Percentiles rank a stretch among this genome's conserved stretches.
Conservation (phyloP, 2,329 filamentous ascomycete genomes). For the Mariannaea elegans region DNA sequence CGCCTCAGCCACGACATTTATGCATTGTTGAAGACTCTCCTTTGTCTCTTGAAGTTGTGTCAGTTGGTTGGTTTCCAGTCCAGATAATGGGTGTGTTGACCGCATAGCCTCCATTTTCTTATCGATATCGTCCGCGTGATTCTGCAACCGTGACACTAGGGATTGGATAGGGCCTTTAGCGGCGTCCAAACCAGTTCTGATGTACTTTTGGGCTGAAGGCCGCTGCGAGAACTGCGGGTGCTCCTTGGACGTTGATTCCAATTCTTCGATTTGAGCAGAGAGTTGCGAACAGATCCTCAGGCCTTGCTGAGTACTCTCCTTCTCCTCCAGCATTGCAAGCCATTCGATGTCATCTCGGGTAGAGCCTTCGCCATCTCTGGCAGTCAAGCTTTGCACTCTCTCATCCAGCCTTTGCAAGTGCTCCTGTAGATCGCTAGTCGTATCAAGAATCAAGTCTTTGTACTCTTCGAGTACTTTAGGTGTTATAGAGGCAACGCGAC, state of each 20-base stretch:
- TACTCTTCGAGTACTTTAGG: no score
- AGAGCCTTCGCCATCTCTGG: no score
- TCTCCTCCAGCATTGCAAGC: slow-evolving; percentile 35
- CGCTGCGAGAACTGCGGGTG: slow-evolving; percentile 21
- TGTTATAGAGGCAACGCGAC: no score
- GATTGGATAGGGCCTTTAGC: slow-evolving; percentile 28
- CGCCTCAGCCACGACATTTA: slow-evolving; percentile 31
- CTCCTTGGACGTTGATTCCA: slow-evolving; percentile 28
- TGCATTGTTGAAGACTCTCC: slow-evolving; percentile 34
- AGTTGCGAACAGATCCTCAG: slow-evolving; percentile 34
- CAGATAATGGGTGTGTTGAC: slow-evolving; percentile 17
- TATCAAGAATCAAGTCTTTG: no score
- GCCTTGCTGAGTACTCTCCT: slow-evolving; percentile 34
- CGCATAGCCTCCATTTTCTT: slow-evolving; percentile 28
- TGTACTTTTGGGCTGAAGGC: slow-evolving; percentile 33
- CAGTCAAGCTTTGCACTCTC: no score
- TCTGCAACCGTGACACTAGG: slow-evolving; percentile 25
- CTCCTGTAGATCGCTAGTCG: no score
- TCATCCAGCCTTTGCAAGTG: no score
- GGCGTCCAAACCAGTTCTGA: slow-evolving; percentile 24
- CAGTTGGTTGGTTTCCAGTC: slow-evolving; percentile 21
- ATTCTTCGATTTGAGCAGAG: slow-evolving; percentile 30
- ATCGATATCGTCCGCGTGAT: slow-evolving; percentile 25
- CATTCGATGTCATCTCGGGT: no score
- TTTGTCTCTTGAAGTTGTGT: slow-evolving; percentile 31